A percentile compares a stretch with the other conserved stretches of the same genome.
These are phyloP conservation scores for Platanus orientalis DNA, from an alignment of 164 flowering plant genomes.

Conservation along the genomic window DNA sequence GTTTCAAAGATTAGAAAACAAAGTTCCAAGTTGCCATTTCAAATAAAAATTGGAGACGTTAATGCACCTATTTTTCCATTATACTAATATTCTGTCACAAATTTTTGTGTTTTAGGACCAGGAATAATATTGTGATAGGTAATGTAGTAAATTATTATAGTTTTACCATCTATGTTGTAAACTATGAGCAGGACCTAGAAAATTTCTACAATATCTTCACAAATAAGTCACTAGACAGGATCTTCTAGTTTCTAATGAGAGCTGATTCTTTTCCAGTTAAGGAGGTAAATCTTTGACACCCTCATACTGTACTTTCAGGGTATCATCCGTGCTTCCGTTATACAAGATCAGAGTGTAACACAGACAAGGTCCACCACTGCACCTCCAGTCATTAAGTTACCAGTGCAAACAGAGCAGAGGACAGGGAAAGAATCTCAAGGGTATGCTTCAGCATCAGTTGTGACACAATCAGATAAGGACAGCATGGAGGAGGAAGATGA, in stretches of 20 bases:
- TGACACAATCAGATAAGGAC: constrained; percentile 16
- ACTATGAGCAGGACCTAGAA: too few relatives aligned
- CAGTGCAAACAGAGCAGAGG: constrained; percentile 34
- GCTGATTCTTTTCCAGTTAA: not conserved
- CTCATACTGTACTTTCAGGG: constrained; percentile 42
- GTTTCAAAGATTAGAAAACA: not conserved
- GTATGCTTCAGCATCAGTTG: constrained; percentile 11
- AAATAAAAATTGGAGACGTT: not conserved
- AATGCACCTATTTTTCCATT: not conserved
- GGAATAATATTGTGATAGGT: not conserved
- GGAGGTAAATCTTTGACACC: too few relatives aligned
- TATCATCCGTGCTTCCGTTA: constrained; percentile 73
- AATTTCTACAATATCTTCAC: not conserved
- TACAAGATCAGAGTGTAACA: constrained; percentile 42
- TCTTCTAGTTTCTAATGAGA: not conserved
- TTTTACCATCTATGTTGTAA: too few relatives aligned
- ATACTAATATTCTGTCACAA: not conserved
- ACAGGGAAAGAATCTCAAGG: constrained; percentile 16
- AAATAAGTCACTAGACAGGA: not conserved
- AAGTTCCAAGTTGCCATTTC: not conserved
- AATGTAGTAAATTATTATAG: too few relatives aligned
- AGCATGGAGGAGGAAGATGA: constrained; percentile 56
- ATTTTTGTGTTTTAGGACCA: not conserved
- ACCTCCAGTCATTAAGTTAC: constrained; percentile 55
- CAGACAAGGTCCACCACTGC: constrained; percentile 30